phyloP scores from a whole-genome alignment of 2,329 filamentous ascomycete species.

The Colletotrichum incanum region DNA sequence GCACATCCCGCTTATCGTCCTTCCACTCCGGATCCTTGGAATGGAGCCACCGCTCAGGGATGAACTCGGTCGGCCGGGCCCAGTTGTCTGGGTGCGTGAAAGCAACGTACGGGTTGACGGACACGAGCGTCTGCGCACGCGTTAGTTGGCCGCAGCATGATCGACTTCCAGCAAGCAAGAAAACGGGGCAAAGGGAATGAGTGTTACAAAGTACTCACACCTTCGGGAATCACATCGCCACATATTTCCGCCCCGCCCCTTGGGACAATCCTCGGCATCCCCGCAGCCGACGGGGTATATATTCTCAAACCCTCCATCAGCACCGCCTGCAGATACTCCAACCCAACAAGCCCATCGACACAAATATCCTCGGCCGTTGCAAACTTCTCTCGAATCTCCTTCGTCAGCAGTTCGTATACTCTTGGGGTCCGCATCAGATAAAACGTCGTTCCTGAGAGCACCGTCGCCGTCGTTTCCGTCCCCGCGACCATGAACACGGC shows the following conservation, averaged over 20 bases:
- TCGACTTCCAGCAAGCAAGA: background rate
- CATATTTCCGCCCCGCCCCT: constrained; percentile 52
- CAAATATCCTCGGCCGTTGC: constrained; percentile 55
- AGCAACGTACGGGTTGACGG: constrained; percentile 32
- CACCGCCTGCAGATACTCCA: constrained; percentile 58
- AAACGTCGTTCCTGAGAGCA: constrained; percentile 59
- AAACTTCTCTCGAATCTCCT: constrained; percentile 59
- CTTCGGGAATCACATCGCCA: constrained; percentile 51
- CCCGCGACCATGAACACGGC: constrained; percentile 55
- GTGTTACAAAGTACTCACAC: constrained; percentile 48
- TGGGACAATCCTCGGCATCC: constrained; percentile 49
- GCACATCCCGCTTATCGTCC: constrained; percentile 59
- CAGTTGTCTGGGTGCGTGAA: constrained; percentile 55
- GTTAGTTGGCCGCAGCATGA: background rate
- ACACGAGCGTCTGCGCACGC: constrained; percentile 25
- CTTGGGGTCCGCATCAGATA: constrained; percentile 54
- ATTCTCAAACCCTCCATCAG: constrained; percentile 59
- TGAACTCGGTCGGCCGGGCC: constrained; percentile 59
- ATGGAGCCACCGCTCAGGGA: constrained; percentile 62
- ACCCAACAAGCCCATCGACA: constrained; percentile 47
- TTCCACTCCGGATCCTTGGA: constrained; percentile 34
- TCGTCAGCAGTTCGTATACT: constrained; percentile 48
- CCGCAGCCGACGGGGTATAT: constrained; percentile 48
- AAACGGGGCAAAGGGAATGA: no score
- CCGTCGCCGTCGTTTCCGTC: constrained; percentile 63